phyloP scores from a whole-genome alignment of 1,284 basidiomycete species.

The Marasmius fiardii region DNA sequence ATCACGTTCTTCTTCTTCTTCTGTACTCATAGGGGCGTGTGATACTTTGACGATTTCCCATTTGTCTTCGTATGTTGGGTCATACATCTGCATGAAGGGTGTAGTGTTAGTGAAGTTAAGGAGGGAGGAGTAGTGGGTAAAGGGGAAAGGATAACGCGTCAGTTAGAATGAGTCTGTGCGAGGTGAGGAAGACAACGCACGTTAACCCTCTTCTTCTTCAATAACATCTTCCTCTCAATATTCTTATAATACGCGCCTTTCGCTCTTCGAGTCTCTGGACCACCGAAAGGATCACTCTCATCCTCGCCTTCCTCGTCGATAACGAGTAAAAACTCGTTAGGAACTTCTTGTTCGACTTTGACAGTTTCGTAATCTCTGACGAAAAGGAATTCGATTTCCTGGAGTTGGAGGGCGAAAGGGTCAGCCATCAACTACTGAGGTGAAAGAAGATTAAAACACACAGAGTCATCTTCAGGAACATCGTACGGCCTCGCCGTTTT shows the following conservation, averaged over 20 bases:
- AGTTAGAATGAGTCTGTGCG: too few species aligned
- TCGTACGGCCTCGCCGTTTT: conserved; percentile 36
- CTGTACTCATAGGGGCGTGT: conserved; percentile 39
- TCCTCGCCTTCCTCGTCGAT: conserved; percentile 46
- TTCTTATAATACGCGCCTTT: conserved; percentile 86
- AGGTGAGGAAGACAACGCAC: conserved; percentile 39
- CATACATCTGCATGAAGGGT: conserved; percentile 58
- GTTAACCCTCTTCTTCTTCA: conserved; percentile 82
- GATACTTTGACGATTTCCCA: conserved; percentile 75
- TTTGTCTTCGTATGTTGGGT: conserved; percentile 63
- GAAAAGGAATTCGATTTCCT: conserved; percentile 71
- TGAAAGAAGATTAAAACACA: conserved; percentile 17
- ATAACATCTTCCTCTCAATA: conserved; percentile 79
- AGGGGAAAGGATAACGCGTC: background rate
- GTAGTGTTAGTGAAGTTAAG: too few species aligned
- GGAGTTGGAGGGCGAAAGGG: conserved; percentile 6
- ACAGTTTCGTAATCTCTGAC: conserved; percentile 81
- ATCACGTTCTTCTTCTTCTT: conserved; percentile 50
- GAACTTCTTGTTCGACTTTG: conserved; percentile 78
- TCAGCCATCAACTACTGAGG: too few species aligned
- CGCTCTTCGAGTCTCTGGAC: conserved; percentile 25
- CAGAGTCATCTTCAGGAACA: conserved; percentile 50
- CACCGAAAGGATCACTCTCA: conserved; percentile 34
- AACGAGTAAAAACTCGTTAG: conserved; percentile 81
- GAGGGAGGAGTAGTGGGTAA: conserved; percentile 1